Evolutionary conservation across 2,329 filamentous ascomycete genomes (phyloP).

Genomic region (Fusarium newnesense): DNA sequence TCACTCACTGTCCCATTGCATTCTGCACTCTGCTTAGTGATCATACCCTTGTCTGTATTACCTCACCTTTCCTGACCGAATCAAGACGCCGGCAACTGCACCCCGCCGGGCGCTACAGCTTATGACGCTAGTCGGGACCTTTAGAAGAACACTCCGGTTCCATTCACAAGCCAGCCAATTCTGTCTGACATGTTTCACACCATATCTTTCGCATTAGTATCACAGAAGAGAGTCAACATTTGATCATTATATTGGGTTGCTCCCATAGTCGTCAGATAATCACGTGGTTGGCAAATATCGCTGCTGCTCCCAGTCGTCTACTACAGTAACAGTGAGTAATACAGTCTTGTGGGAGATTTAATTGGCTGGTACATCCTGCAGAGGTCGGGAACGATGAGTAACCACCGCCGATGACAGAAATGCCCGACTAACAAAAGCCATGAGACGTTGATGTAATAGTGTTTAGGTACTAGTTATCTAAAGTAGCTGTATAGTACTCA

Average conservation of each 20-base stretch:
- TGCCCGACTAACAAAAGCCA: neutral
- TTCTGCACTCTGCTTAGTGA: neutral
- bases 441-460: rapidly evolving
- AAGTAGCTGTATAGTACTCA: rapidly evolving
- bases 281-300: rapidly evolving
- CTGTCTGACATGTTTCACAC: neutral
- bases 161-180: neutral
- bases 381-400: neutral
- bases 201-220: rapidly evolving
- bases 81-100: neutral
- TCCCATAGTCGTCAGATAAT: rapidly evolving
- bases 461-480: neutral
- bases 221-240: rapidly evolving
- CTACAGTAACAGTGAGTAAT: neutral
- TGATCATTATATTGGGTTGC: neutral
- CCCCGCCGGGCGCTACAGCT: neutral
- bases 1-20: neutral
- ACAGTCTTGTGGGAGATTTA: rapidly evolving
- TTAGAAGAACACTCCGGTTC: neutral
- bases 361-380: rapidly evolving
- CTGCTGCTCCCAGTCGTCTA: neutral
- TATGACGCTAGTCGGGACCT: neutral
- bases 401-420: neutral
- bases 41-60: neutral
- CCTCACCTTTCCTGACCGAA: neutral